Evolutionary conservation across 2,329 filamentous ascomycete genomes (phyloP), one percentile per base, ranked within the genome.

Genomic region (Plenodomus biglobosus): DNA sequence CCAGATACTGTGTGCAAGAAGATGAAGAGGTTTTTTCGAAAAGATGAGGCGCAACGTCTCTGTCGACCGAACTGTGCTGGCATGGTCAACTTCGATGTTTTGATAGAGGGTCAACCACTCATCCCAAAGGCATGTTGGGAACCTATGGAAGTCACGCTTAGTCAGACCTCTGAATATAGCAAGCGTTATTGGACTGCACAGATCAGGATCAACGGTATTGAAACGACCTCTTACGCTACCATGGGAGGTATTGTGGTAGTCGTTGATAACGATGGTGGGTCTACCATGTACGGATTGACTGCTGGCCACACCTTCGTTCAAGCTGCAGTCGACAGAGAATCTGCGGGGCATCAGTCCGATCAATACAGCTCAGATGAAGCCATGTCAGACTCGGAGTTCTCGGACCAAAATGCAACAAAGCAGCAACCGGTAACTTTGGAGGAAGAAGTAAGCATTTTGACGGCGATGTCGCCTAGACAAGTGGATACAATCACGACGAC

Each of bases 1-100:
- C 30, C 42, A 24, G 39, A 46, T 6, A 3, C 5, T 2, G 35
- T 27, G 5, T 24, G 2, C 2, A 20, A 40, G 19, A 34, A 19
- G 20, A 39, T 42, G 4, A 34, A 43, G 34, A 41, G 37, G 19
- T 56, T 44, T 20, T 48, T 56, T n/a, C 11, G 17, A 8, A 5
- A 38, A 40, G 42, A 44, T 10, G 7, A 42, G 8, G 24, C 30
- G 0, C 37, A 17, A 30, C 17, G 15, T 11, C 21, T 52, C 15
- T 55, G 43, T 18, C 42, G 38, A 13, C 38, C 38, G 1, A 35
- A 46, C 16, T n/a, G 46, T 13, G 17, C 20, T 13, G 36, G 44
- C 3, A 32, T 17, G 16, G 22, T 44, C n/a, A 20, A 8, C 27
- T 48, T 55, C 27, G 16, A 50, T 3, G 40, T 52, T 8, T 15